Base-by-base conservation (phyloP, 176 grass and related monocot genomes). In the Pharus latifolius region DNA sequence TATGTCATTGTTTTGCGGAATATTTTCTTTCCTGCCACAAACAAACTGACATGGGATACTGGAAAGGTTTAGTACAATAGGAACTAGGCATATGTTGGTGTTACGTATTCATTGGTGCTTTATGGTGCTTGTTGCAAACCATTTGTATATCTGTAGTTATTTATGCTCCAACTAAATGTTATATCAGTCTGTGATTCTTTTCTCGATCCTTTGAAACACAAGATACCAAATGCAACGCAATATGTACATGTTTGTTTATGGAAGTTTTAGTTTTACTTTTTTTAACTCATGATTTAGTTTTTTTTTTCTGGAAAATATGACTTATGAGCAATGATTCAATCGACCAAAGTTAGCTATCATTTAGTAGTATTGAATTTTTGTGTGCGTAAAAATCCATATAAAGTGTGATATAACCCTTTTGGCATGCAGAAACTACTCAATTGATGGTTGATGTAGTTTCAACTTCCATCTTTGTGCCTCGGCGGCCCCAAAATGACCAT, bases 1-100 rank as follows among this genome's bases (percentile, higher is more conserved):
- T 98, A 88, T 27, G 66, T 16, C n/a, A 42, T 63, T 75, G 51
- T 71, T 57, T 41, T 64, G 10, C 14, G 37, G 23, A 58, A 6
- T 56, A 35, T 63, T 72, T 28, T 35, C 31, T 50, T 65, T 27
- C 5, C 6, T 50, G 12, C 18, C 44, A 49, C 56, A 65, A 37
- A 65, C 19, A 72, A 65, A 57, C 22, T 54, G 64, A 72, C 54
- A 63, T 23, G 22, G 28, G 6, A 29, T 70, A 17, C 24, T 83
- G 14, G 4, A 49, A 60, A 57, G 22, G 13, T 78, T 58, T 41
- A 32, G 40, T 64, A 19, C 14, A 23, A 49, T 53, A 69, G 8
- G 1, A 2, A 2, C 50, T 19, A 1, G 7, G 8, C 13, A 22
- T 54, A 54, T 54, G 23, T 54, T 22, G 50, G 8, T 17, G 17